Base-by-base conservation (phyloP, 805 yeast species). In the Candida bentonensis region DNA sequence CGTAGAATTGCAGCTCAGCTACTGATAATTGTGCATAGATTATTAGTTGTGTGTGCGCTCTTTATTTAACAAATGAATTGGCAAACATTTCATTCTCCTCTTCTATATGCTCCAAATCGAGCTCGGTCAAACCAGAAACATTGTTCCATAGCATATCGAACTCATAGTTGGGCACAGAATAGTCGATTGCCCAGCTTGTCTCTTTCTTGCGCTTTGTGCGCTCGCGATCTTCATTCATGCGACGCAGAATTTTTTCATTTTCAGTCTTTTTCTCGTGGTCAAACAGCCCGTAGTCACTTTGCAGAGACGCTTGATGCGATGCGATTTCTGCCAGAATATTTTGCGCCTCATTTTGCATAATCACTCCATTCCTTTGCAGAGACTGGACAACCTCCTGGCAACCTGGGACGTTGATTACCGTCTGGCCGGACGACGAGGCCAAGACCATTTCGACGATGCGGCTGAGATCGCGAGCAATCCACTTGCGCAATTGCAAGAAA, bases 201-300 rank as follows among this genome's bases (percentile, higher is more conserved):
- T 89, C 96, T 53, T 88, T 86, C 13, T 82, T 73, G 50, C 83
- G 72, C 58, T 89, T 89, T 55, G 85, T 40, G 36, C 95, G 68
- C 58, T 89, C 98, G 52, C 98, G 68, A 58, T 89, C 97, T 49
- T 81, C 88, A 58, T 89, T 96, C 79, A 89, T 86, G 47, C 97
- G 66, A 28, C 75, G 70, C 15, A 86, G 58, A 15, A 83, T 76
- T 9, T 17, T 11, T 51, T 80, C 85, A 41, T 76, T 70, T 26
- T 56, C 57, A 1, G 68, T 52, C 22, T 65, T 36, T 13, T 42
- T 49, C 28, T 45, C 46, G 2, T 42, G 47, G 15, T 45, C 34
- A 4, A 51, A 30, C 11, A 30, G 20, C 48, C 11, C 15, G 42
- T 21, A 42, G 45, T 15, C 33, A 17, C n/a, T n/a, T 3, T 28